A percentile compares a stretch with the other conserved stretches of the same genome.
phyloP scores from a whole-genome alignment of 2,329 filamentous ascomycete genomes.

The Phialophora expanda region DNA sequence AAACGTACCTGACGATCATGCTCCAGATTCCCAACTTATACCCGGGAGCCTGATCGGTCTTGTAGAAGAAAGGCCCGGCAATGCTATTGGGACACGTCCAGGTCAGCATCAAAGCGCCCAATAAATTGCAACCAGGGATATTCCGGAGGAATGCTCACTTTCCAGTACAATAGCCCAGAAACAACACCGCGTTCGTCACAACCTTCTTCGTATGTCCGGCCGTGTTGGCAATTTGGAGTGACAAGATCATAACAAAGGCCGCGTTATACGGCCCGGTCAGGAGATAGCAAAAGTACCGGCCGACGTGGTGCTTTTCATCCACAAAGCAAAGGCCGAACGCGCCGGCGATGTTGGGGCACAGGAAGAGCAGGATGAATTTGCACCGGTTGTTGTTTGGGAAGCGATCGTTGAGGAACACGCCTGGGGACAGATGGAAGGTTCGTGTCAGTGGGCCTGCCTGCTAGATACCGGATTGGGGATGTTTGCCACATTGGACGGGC shows the following conservation, averaged over 20 bases:
- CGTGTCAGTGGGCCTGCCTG: slow-evolving; percentile 51
- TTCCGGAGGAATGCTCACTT: slow-evolving; percentile 45
- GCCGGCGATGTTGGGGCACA: slow-evolving; percentile 65
- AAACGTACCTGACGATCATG: slow-evolving; percentile 56
- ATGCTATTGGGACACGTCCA: slow-evolving; percentile 46
- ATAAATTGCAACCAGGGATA: background rate
- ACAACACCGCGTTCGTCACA: slow-evolving; percentile 66
- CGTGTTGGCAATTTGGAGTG: slow-evolving; percentile 54
- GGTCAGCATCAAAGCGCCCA: background rate
- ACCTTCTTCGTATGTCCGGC: slow-evolving; percentile 66
- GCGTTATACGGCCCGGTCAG: slow-evolving; percentile 62
- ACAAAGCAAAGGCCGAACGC: slow-evolving; percentile 64
- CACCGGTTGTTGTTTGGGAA: slow-evolving; percentile 56
- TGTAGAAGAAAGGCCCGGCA: slow-evolving; percentile 67
- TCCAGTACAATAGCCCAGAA: slow-evolving; percentile 64
- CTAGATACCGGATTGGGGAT: slow-evolving; percentile 39
- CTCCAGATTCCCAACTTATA: slow-evolving; percentile 62
- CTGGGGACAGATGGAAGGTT: background rate
- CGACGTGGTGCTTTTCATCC: slow-evolving; percentile 56
- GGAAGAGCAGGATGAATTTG: slow-evolving; percentile 61
- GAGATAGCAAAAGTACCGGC: slow-evolving; percentile 64
- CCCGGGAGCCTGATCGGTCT: slow-evolving; percentile 57
- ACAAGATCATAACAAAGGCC: slow-evolving; percentile 57
- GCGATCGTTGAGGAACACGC: slow-evolving; percentile 55
- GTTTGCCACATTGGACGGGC: slow-evolving; percentile 40